Evolutionary conservation across 768 basidiomycete genomes (phyloP), one percentile per base, ranked within the genome.

Genomic region (Daedaleopsis sinensis): DNA sequence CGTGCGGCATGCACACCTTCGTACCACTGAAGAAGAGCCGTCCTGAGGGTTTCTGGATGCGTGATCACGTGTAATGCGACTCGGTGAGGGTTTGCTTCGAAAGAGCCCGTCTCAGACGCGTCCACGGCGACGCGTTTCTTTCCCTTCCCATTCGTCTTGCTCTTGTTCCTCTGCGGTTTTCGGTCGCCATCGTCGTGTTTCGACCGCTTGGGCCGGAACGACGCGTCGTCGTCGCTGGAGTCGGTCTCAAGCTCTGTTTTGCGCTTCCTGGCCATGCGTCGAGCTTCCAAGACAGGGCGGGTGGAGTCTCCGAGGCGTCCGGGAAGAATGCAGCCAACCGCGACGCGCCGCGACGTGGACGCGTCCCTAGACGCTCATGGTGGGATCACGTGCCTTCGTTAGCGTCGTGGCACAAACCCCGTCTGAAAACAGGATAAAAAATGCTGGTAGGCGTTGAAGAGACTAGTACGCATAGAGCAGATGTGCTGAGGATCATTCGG

Each of bases 1-100:
- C 95, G 84, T 21, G 74, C 75, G 42, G 83, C 79, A 60, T 85
- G 86, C 13, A 90, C 90, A 15, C 73, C 76, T 38, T 81, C 79
- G 69, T 88, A 98, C 94, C 94, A 98, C 53, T 61, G 54, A 21
- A 82, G 67, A n/a, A 93, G 76, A 11, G 83, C 79, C 54, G 69
- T 62, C 24, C 85, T 84, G 36, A 87, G 73, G 21, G 76, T 61
- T 15, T 68, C 72, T 18, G 81, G 71, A 42, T 72, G 67, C 6
- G 68, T 64, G 19, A 91, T 78, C 51, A 74, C 66, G 69, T 91
- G 90, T 55, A 71, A 72, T 36, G 83, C 79, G 57, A 68, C 72
- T 23, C 80, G 61, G 69, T 89, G 88, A 24, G 58, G 24, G 1
- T 10, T 35, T 47, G 51, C 12, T 15, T 55, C 16, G 6, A 42